phyloP scores from a whole-genome alignment of 1,139 yeast species.

The Geotrichum bryndzae region DNA sequence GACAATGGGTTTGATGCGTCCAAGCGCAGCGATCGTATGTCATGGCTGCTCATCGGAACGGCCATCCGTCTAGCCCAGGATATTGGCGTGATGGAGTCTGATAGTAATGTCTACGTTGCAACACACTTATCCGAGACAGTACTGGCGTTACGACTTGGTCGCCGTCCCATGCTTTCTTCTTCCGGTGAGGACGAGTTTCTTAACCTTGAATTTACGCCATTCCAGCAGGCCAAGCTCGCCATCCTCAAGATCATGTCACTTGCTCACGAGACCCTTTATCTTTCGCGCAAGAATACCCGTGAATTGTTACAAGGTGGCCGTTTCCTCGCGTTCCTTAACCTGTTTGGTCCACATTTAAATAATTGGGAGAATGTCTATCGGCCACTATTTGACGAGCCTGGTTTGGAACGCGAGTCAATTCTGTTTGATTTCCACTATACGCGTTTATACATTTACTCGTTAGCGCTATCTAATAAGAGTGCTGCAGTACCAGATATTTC shows the following conservation, averaged over 20 bases:
- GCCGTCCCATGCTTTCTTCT: constrained; percentile 34
- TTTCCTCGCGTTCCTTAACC: constrained; percentile 62
- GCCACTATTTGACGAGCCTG: constrained; percentile 47
- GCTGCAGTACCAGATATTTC: constrained; percentile 9
- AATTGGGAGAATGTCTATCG: constrained; percentile 69
- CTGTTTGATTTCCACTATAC: constrained; percentile 81
- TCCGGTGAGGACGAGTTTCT: constrained; percentile 32
- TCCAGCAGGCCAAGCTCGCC: constrained; percentile 74
- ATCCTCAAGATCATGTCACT: constrained; percentile 70
- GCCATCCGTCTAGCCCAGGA: constrained; percentile 85
- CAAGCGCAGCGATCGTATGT: constrained; percentile 81
- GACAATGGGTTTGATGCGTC: constrained; percentile 78
- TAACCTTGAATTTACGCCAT: constrained; percentile 46
- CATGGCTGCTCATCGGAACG: constrained; percentile 89
- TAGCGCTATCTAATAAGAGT: constrained; percentile 54
- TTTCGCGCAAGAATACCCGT: constrained; percentile 35
- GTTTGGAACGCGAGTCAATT: constrained; percentile 63
- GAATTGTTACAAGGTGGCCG: constrained; percentile 45
- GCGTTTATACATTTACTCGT: constrained; percentile 72
- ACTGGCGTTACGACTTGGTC: constrained; percentile 36
- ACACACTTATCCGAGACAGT: constrained; percentile 76
- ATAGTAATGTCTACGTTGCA: constrained; percentile 71
- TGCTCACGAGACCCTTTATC: constrained; percentile 79
- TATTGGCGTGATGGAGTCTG: constrained; percentile 70
- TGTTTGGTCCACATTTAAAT: constrained; percentile 69